Percentiles rank a stretch among this genome's conserved stretches.
These are phyloP conservation scores for Candida stauntonica DNA, from an alignment of 805 yeast species.

Conservation along the genomic window DNA sequence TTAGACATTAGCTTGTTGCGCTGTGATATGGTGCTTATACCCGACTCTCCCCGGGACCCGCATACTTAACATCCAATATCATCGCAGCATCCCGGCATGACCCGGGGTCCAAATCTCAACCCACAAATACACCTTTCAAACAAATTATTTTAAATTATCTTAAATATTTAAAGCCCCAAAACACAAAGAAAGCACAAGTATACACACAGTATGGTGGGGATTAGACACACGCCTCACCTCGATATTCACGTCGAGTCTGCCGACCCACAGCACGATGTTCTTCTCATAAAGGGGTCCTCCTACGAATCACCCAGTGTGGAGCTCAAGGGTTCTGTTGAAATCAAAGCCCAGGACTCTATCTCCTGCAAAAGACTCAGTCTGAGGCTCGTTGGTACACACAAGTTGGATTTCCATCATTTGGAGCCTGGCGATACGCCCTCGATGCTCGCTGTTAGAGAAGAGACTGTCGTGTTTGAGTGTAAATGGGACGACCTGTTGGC, in stretches of 20 bases:
- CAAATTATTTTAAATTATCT: too few relatives aligned
- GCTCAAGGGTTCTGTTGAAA: conserved; percentile 67
- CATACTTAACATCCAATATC: too few relatives aligned
- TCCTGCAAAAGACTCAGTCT: conserved; percentile 55
- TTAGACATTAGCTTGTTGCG: too few relatives aligned
- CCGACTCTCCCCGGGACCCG: too few relatives aligned
- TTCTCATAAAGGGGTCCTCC: conserved; percentile 70
- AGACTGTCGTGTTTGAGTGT: conserved; percentile 60
- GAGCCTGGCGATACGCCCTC: conserved; percentile 33
- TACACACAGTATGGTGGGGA: conserved; percentile 3
- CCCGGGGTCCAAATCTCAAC: too few relatives aligned
- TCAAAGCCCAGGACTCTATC: conserved; percentile 67
- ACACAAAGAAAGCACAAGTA: neutral
- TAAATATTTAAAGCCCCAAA: neutral
- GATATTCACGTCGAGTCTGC: conserved; percentile 27
- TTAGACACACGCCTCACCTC: conserved; percentile 7
- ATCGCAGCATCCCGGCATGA: too few relatives aligned
- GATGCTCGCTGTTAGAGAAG: conserved; percentile 39
- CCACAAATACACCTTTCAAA: too few relatives aligned
- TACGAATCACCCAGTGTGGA: conserved; percentile 69
- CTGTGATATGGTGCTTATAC: too few relatives aligned
- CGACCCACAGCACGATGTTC: conserved; percentile 43
- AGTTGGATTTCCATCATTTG: conserved; percentile 47
- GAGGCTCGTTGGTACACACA: conserved; percentile 55
- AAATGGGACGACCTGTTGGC: conserved; percentile 58